phyloP scores from a whole-genome alignment of 305 asterid genomes.

The Fraxinus paxiana region DNA sequence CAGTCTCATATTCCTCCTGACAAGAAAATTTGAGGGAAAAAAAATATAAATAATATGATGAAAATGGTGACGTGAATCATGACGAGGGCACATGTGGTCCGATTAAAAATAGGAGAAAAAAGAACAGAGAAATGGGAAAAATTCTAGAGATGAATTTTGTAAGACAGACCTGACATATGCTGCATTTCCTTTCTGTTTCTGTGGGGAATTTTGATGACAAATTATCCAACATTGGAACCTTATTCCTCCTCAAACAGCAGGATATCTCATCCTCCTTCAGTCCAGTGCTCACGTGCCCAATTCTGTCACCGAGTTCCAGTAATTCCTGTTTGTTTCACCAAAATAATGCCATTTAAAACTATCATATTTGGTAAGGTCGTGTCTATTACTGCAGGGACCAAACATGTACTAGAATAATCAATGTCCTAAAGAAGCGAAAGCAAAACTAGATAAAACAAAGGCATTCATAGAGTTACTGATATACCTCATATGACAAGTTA shows the following conservation, averaged over 20 bases:
- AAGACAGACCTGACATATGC: slow-evolving; percentile 75
- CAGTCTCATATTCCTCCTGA: slow-evolving; percentile 78
- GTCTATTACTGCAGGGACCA: background rate
- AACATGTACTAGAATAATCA: background rate
- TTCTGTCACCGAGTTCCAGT: slow-evolving; percentile 85
- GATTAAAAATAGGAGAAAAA: background rate
- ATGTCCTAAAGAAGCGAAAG: background rate
- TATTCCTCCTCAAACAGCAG: slow-evolving; percentile 55
- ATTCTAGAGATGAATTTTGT: background rate
- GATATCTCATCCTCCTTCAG: slow-evolving; percentile 67
- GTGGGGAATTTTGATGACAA: slow-evolving; percentile 35
- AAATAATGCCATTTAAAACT: background rate
- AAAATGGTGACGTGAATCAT: background rate
- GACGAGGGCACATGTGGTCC: background rate
- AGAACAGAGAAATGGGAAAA: background rate
- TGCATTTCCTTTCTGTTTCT: slow-evolving; percentile 66
- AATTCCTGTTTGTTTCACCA: slow-evolving; percentile 54
- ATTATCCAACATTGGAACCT: slow-evolving; percentile 30
- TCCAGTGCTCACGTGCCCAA: slow-evolving; percentile 88
- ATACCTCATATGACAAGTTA: slow-evolving; percentile 88
- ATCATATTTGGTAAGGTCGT: background rate
- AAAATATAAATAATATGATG: background rate
- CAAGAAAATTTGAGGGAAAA: background rate
- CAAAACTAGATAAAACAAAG: background rate
- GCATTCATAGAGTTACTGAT: slow-evolving; percentile 11